Conservation (phyloP, 148 eudicot species). For the Chenopodium berlandieri region DNA sequence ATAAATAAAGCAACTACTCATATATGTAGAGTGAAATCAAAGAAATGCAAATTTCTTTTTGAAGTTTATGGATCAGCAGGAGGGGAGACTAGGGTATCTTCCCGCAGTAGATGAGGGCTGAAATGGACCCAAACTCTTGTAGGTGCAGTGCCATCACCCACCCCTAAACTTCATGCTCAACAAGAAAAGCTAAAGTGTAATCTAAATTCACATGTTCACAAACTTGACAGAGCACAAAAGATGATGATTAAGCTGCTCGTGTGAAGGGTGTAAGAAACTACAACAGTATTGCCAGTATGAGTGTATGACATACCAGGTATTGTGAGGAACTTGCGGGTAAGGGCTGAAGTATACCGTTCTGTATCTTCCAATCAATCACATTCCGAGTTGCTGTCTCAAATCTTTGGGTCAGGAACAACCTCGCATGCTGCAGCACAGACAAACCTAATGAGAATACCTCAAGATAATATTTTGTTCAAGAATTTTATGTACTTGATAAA, state of each 20-base stretch:
- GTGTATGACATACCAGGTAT: conserved; percentile 54
- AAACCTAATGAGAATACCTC: not conserved
- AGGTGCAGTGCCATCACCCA: not conserved
- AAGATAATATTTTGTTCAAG: not conserved
- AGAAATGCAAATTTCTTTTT: no score
- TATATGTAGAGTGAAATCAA: no score
- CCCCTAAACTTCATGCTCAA: not conserved
- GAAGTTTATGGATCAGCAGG: no score
- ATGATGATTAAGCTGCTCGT: not conserved
- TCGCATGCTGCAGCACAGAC: conserved; percentile 63
- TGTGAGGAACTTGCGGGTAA: conserved; percentile 61
- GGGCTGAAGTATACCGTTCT: conserved; percentile 55
- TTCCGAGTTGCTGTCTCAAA: conserved; percentile 68
- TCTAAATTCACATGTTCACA: not conserved
- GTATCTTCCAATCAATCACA: conserved; percentile 73
- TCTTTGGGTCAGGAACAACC: conserved; percentile 56
- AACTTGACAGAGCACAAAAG: not conserved
- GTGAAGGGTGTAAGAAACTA: not conserved
- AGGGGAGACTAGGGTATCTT: not conserved
- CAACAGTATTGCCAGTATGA: not conserved
- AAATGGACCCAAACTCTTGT: not conserved
- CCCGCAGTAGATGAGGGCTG: no score
- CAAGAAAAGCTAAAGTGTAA: not conserved
- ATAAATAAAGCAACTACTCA: no score
- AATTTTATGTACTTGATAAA: no score